These are phyloP conservation scores for Tetrapyrgos nigripes DNA, from an alignment of 1,284 basidiomycete species.

Conservation along the genomic window DNA sequence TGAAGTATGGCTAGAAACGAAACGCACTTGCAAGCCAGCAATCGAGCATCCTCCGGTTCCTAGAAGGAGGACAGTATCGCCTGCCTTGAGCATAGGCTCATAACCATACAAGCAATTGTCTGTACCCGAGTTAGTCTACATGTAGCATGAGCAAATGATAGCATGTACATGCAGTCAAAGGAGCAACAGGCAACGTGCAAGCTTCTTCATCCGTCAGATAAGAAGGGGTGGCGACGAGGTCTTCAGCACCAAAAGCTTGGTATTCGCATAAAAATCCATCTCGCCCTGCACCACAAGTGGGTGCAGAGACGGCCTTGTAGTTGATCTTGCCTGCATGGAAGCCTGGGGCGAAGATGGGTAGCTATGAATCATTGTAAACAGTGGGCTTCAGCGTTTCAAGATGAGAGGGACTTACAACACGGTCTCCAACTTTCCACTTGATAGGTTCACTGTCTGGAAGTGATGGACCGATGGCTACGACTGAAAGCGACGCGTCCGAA, in stretches of 20 bases:
- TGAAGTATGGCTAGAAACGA: no score
- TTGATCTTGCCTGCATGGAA: neutral
- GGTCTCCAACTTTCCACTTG: constrained; percentile 1
- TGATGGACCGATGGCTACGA: neutral
- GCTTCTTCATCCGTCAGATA: constrained; percentile 59
- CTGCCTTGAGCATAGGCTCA: constrained; percentile 45
- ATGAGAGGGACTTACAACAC: neutral
- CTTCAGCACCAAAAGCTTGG: constrained; percentile 8
- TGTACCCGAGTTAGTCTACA: constrained; percentile 46
- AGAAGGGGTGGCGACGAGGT: constrained; percentile 50
- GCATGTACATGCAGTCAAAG: neutral
- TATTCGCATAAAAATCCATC: neutral
- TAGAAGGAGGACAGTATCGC: constrained; percentile 56
- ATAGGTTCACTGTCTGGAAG: neutral
- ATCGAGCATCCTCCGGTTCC: constrained; percentile 55
- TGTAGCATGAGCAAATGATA: neutral
- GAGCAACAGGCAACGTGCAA: constrained; percentile 48
- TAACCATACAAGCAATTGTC: constrained; percentile 54
- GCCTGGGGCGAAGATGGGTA: neutral
- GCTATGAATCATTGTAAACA: no score
- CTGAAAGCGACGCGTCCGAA: neutral
- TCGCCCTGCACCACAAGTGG: neutral
- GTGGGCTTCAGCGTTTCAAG: no score
- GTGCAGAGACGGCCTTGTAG: neutral
- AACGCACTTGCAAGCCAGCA: neutral